Evolutionary conservation across 2,329 filamentous ascomycete genomes (phyloP), one percentile per base, ranked within the genome.

Genomic region (Rutstroemia sp.): DNA sequence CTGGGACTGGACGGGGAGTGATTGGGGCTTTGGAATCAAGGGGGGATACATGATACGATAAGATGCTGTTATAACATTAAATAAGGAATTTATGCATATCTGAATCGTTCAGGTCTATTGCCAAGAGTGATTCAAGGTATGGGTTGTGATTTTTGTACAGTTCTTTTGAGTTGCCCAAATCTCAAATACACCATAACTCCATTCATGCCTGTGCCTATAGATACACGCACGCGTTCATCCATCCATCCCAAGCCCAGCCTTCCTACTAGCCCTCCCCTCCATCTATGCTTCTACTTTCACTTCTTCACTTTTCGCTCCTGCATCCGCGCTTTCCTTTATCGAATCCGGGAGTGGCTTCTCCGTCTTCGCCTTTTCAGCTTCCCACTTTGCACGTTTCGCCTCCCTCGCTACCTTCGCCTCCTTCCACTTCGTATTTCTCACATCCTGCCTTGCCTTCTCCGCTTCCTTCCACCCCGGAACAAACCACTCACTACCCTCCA

Each of bases 381-480:
- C 6, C 25, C 5, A 27, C 25, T 27, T 27, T 8, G 25, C 25
- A 6, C 7, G 5, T 27, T 6, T 8, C 5, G 5, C 25, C 25
- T 6, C 25, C 6, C 25, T 19, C 39, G 4, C 9, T 5, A 16
- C 30, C 19, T 16, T 49, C 3, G 19, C 14, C 19, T 3, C 16
- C 46, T 49, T 12, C 27, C 12, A 16, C 21, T 14, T 37, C 18
- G 19, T 38, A 0, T 27, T 27, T 16, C 25, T 51, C 4, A 18
- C 23, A 19, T 27, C 34, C 30, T 25, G 52, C 10, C 18, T 23
- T 37, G 47, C 56, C 52, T 47, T 66, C 65, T 56, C 66, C 60
- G 47, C 65, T 60, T 57, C 49, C 30, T 21, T 53, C 50, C 16
- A 49, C 48, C 38, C 45, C 41, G 39, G 49, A 47, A 25, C 37